Conservation (phyloP, 371 early-diverging fungal species). For the Batrachochytrium dendrobatidis region DNA sequence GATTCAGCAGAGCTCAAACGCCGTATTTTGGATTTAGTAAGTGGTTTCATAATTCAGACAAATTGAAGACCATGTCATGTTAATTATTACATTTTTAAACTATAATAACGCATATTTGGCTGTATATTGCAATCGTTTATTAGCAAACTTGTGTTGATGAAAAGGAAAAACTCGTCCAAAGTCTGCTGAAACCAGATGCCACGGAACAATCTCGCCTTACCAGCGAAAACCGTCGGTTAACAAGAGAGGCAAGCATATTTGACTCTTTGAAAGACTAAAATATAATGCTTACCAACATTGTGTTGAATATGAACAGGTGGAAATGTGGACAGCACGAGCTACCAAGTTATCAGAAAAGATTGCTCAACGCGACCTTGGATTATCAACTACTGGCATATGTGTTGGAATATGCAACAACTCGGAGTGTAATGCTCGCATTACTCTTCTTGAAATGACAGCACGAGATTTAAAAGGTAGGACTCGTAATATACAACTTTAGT, state of each 20-base stretch:
- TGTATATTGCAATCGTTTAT: neutral
- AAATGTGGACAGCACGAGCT: slow-evolving; percentile 24
- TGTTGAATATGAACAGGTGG: slow-evolving; percentile 7
- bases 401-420: slow-evolving; percentile 3
- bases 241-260: slow-evolving; percentile 12
- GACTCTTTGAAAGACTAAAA: neutral
- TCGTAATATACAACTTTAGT: neutral
- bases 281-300: neutral
- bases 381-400: neutral
- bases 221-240: slow-evolving; percentile 16
- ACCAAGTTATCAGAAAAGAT: slow-evolving; percentile 18
- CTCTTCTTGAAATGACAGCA: slow-evolving; percentile 4
- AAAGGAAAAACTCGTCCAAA: slow-evolving; percentile 20
- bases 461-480: slow-evolving; percentile 5
- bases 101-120: neutral
- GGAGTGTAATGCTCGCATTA: slow-evolving; percentile 10
- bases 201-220: slow-evolving; percentile 8
- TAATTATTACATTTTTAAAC: neutral
- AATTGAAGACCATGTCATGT: neutral
- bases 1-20: neutral
- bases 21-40: neutral
- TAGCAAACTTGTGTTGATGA: slow-evolving; percentile 20
- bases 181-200: slow-evolving; percentile 16
- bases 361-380: slow-evolving; percentile 6
- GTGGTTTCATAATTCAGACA: neutral